These are phyloP conservation scores for Phanerodontia chrysosporium DNA, from an alignment of 768 basidiomycete genomes.

Conservation along the genomic window DNA sequence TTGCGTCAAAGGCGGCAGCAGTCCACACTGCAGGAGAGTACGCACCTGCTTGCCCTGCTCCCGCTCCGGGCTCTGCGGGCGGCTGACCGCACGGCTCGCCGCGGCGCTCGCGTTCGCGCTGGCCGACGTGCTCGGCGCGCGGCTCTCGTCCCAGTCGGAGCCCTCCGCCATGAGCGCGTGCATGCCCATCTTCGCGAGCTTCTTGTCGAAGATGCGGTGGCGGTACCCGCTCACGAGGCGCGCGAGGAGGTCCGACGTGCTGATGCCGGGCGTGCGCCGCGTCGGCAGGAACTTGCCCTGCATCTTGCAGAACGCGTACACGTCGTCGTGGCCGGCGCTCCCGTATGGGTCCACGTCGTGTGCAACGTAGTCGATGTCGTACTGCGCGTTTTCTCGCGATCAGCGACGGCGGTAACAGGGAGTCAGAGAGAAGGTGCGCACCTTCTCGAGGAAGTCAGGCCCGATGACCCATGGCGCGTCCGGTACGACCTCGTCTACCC, in stretches of 20 bases:
- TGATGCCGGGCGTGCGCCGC: constrained; percentile 88
- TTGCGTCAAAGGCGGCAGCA: background rate
- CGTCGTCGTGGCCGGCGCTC: constrained; percentile 76
- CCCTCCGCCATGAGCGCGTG: constrained; percentile 64
- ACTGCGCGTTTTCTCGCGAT: constrained; percentile 21
- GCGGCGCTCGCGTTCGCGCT: background rate
- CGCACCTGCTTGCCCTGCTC: background rate
- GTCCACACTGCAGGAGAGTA: background rate
- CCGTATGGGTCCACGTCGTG: constrained; percentile 93
- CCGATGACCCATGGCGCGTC: constrained; percentile 91
- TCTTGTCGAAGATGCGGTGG: constrained; percentile 80
- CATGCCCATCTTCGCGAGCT: constrained; percentile 85
- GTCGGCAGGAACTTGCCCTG: constrained; percentile 94
- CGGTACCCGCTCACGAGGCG: constrained; percentile 89
- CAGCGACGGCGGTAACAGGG: background rate
- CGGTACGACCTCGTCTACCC: constrained; percentile 92
- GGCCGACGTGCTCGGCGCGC: constrained; percentile 12
- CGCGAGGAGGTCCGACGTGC: constrained; percentile 89
- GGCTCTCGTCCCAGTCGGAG: constrained; percentile 28
- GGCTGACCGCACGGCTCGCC: constrained; percentile 7
- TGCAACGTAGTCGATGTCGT: constrained; percentile 93
- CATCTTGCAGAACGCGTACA: constrained; percentile 77
- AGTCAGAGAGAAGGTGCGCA: constrained; percentile 3
- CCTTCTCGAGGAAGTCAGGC: constrained; percentile 72
- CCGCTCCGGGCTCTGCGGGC: constrained; percentile 5